Conservation (phyloP, 306 rosid genomes). For the Malus sieversii region DNA sequence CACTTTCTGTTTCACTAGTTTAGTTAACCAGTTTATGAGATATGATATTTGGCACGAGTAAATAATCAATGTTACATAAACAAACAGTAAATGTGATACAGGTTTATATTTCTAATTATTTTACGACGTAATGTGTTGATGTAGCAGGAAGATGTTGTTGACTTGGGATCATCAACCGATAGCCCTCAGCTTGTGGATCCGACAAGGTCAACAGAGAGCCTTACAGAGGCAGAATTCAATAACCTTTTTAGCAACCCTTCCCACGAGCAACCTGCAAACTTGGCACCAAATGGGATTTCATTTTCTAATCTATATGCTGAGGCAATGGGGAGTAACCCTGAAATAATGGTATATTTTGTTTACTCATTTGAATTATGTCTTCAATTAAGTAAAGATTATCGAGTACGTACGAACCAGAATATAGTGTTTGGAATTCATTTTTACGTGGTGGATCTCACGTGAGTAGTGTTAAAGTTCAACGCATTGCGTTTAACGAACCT, state of each 20-base stretch:
- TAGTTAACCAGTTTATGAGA: not conserved
- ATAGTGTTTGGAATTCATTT: not conserved
- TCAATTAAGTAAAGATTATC: not conserved
- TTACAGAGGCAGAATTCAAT: not conserved
- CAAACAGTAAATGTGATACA: not conserved
- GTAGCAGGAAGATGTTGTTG: not conserved
- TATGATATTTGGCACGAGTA: not conserved
- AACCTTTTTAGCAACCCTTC: not conserved
- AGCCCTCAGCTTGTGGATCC: not conserved
- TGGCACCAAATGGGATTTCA: not conserved
- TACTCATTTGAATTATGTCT: not conserved
- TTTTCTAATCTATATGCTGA: not conserved
- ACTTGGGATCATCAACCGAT: slow-evolving; percentile 1
- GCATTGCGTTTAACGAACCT: not conserved
- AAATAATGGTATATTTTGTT: not conserved
- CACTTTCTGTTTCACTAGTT: not conserved
- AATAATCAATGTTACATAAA: not conserved
- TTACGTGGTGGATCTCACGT: not conserved
- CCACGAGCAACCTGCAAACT: not conserved
- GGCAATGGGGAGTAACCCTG: not conserved
- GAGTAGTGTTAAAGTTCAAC: not conserved
- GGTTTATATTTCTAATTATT: not conserved
- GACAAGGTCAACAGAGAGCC: not conserved
- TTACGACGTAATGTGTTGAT: not conserved
- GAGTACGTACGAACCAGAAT: not conserved